A percentile compares a stretch with the other conserved stretches of the same genome.
These are phyloP conservation scores for Aspergillus wentii DNA, from an alignment of 495 filamentous ascomycete genomes.

Conservation along the genomic window DNA sequence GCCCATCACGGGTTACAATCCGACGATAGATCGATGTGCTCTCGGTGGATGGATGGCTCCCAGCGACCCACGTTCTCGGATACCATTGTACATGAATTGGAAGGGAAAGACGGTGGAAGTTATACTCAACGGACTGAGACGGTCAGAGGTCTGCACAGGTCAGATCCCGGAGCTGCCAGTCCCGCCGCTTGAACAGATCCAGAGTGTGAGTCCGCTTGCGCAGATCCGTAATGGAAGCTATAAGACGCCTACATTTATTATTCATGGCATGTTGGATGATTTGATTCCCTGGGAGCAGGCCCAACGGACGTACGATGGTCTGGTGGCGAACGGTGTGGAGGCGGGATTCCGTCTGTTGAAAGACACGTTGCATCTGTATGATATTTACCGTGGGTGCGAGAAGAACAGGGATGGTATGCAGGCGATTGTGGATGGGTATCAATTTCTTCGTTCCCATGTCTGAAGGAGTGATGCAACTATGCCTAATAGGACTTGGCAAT, in stretches of 20 bases:
- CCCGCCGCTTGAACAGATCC: constrained; percentile 19
- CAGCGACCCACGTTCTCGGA: constrained; percentile 30
- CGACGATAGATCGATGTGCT: constrained; percentile 1
- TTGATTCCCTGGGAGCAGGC: constrained; percentile 41
- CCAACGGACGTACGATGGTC: constrained; percentile 20
- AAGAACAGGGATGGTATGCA: constrained; percentile 1
- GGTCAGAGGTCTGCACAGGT: constrained; percentile 5
- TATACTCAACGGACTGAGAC: constrained; percentile 24
- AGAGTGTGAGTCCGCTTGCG: constrained; percentile 24
- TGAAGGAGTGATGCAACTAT: too few relatives aligned
- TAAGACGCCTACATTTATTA: constrained; percentile 39
- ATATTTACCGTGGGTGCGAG: constrained; percentile 15
- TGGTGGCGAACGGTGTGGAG: constrained; percentile 20
- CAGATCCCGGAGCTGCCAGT: constrained; percentile 8
- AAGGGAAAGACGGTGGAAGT: constrained; percentile 34
- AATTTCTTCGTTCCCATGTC: constrained; percentile 1
- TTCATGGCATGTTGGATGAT: constrained; percentile 44
- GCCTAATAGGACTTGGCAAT: too few relatives aligned
- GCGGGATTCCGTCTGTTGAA: constrained; percentile 23
- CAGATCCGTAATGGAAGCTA: constrained; percentile 35
- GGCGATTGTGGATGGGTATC: constrained; percentile 1
- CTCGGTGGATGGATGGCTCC: constrained; percentile 23
- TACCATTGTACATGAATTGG: constrained; percentile 45
- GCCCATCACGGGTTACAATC: constrained; percentile 26
- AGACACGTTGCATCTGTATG: constrained; percentile 31